phyloP scores from a whole-genome alignment of 1,139 yeast species.

The Zygosaccharomyces sapae region DNA sequence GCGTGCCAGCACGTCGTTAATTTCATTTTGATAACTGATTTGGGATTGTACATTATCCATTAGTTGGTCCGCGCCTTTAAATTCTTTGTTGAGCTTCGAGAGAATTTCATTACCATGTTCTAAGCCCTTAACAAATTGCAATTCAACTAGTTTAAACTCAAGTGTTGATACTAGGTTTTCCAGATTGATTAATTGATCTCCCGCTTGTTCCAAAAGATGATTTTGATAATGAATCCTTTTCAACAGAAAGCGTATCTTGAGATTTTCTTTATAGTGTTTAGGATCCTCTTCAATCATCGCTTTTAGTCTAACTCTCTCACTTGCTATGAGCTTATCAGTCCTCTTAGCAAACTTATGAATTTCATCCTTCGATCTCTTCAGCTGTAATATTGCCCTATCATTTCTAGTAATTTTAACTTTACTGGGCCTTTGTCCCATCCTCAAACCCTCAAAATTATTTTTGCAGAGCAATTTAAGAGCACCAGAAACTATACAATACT shows the following conservation, averaged over 20 bases:
- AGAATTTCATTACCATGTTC: slow-evolving; percentile 75
- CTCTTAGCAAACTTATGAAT: slow-evolving; percentile 69
- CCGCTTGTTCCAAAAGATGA: slow-evolving; percentile 62
- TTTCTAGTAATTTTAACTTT: slow-evolving; percentile 62
- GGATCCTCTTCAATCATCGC: slow-evolving; percentile 29
- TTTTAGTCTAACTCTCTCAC: slow-evolving; percentile 33
- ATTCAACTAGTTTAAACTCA: slow-evolving; percentile 84
- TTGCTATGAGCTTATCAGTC: slow-evolving; percentile 49
- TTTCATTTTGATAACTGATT: slow-evolving; percentile 67
- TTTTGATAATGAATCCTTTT: slow-evolving; percentile 80
- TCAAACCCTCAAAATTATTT: background rate
- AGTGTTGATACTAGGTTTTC: slow-evolving; percentile 71
- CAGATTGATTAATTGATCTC: slow-evolving; percentile 69
- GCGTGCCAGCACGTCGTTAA: slow-evolving; percentile 47
- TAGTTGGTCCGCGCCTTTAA: slow-evolving; percentile 74
- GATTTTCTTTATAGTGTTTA: slow-evolving; percentile 38
- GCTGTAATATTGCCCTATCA: slow-evolving; percentile 78
- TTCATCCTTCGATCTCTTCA: slow-evolving; percentile 84
- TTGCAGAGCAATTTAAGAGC: background rate
- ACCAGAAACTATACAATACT: background rate
- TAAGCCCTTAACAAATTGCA: slow-evolving; percentile 75
- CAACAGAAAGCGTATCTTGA: slow-evolving; percentile 56
- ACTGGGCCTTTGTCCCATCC: slow-evolving; percentile 35
- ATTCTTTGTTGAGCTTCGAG: slow-evolving; percentile 68
- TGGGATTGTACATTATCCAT: slow-evolving; percentile 86